Conservation (phyloP, 1,284 basidiomycete species). For the Naganishia sp. region DNA sequence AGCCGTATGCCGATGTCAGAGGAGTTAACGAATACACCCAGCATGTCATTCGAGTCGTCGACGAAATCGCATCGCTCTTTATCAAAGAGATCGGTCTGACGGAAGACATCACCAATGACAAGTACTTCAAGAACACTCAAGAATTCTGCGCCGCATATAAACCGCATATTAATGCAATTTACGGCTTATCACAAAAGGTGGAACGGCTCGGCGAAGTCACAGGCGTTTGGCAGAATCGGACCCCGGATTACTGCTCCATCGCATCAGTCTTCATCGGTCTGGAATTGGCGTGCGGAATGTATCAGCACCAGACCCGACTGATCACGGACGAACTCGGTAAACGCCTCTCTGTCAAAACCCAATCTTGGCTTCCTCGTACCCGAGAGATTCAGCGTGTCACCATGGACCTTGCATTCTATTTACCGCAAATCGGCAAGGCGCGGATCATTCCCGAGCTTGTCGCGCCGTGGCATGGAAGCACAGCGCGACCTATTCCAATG, state of each 20-base stretch:
- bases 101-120: neutral
- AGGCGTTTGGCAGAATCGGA: slow-evolving; percentile 16
- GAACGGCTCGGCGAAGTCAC: slow-evolving; percentile 17
- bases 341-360: slow-evolving; percentile 4
- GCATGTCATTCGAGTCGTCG: slow-evolving; percentile 1
- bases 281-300: neutral
- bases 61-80: neutral
- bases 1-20: slow-evolving; percentile 18
- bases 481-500: slow-evolving; percentile 3
- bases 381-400: slow-evolving; percentile 11
- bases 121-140: slow-evolving; percentile 9
- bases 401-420: slow-evolving; percentile 22
- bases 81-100: neutral
- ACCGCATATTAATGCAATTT: neutral
- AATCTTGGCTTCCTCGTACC: slow-evolving; percentile 10
- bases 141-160: slow-evolving; percentile 13
- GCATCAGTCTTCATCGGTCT: slow-evolving; percentile 19
- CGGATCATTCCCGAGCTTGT: slow-evolving; percentile 16
- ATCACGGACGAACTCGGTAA: slow-evolving; percentile 4
- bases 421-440: slow-evolving; percentile 23
- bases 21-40: slow-evolving; percentile 12
- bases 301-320: neutral
- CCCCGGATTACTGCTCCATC: slow-evolving; percentile 5
- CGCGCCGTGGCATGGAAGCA: slow-evolving; percentile 13
- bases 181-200: neutral